Base-by-base conservation (phyloP, 306 rosid genomes). In the Clitoria ternatea region DNA sequence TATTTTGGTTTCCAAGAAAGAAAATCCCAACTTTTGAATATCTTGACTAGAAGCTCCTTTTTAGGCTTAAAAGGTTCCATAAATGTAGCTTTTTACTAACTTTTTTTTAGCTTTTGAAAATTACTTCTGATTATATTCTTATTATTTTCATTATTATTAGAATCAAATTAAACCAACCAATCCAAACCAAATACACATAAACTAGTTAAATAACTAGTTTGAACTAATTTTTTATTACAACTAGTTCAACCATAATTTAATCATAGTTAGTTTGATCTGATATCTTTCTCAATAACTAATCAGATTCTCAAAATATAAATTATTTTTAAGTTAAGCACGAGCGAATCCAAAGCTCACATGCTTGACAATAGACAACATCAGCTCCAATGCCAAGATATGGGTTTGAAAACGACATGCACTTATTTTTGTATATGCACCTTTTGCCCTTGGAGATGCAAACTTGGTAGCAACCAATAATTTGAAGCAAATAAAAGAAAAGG, bases 301-400 rank as follows among this genome's bases (percentile, higher is more conserved):
- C n/a, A n/a, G n/a, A n/a, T n/a, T n/a, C n/a, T n/a, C 15, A 56
- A 73, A 35, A 23, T 4, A 24, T 18, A 47, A 54, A 54, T 52
- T 62, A 56, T 62, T 35, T 30, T 54, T 75, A 43, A 3, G 33
- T 48, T 39, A 36, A 71, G 65, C 61, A 35, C 27, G 32, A 60
- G 33, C 22, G 77, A 52, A 74, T 79, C 73, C 79, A 79, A 78
- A 73, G 26, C 35, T 66, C 76, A 79, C 64, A 67, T 35, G 75
- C 62, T 43, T 29, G 75, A 23, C 62, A 75, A 15, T 44, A 77
- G 18, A 61, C 30, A 19, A 15, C 47, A 69, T 55, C 74, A 68
- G 44, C 73, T 5, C 44, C 73, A 43, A 77, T 77, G 82, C 63
- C 66, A 72, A 39, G 18, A 49, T 2, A 65, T 57, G 81, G 44